Percentiles rank a stretch among this genome's conserved stretches.
These are phyloP conservation scores for Diutina ranongensis DNA, from an alignment of 1,139 yeast genomes.

Conservation along the genomic window DNA sequence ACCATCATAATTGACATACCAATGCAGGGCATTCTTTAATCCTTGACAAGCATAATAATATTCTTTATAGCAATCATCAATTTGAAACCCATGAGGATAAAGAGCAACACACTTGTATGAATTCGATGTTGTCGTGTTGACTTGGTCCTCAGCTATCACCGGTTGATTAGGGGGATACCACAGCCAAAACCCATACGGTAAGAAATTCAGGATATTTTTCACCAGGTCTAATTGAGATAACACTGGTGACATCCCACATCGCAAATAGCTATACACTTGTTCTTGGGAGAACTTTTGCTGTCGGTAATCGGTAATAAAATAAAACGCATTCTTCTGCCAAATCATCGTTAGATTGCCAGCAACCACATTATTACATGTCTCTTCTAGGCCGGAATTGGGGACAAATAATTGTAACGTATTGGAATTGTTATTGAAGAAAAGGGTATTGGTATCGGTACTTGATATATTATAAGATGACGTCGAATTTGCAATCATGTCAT, in stretches of 20 bases:
- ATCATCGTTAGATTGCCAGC: background rate
- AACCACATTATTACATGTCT: background rate
- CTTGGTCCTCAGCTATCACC: conserved; percentile 4
- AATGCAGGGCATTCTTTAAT: conserved; percentile 24
- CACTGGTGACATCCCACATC: conserved; percentile 54
- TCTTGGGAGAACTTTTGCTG: conserved; percentile 19
- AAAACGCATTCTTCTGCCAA: background rate
- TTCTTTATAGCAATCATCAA: conserved; percentile 50
- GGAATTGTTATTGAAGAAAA: background rate
- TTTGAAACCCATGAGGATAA: conserved; percentile 38
- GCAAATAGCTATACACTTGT: conserved; percentile 24
- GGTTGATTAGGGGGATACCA: conserved; percentile 55
- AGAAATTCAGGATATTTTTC: conserved; percentile 13
- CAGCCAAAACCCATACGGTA: conserved; percentile 46
- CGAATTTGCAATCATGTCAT: background rate
- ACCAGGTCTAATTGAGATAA: conserved; percentile 15
- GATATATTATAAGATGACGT: background rate
- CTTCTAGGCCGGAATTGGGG: background rate
- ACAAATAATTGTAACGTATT: background rate
- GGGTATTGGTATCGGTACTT: background rate
- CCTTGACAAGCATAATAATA: conserved; percentile 48
- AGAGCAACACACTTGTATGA: conserved; percentile 57
- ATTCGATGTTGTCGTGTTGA: background rate
- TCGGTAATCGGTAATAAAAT: conserved; percentile 15
- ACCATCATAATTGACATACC: conserved; percentile 29